These are phyloP conservation scores for barley (Hordeum vulgare) DNA, from an alignment of 176 grass and related monocot genomes.

Conservation along the genomic window MorexV3_pseudomolecules_assembly NC_058520.1:7444578-7445077, in stretches of 20 bases:
- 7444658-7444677: no score
- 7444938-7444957: conserved; percentile 78
- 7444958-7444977: conserved; percentile 89
- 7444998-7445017: not conserved
- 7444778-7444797: not conserved
- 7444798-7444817: not conserved
- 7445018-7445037: not conserved
- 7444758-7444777: not conserved
- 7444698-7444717: conserved; percentile 14
- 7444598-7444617: not conserved
- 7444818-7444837: not conserved
- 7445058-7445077: conserved; percentile 64
- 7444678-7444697: not conserved
- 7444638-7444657: not conserved
- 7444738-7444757: no score
- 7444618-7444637: not conserved
- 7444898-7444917: not conserved
- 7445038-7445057: not conserved
- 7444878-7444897: conserved; percentile 14
- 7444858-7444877: conserved; percentile 24
- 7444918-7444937: conserved; percentile 20
- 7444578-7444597: not conserved
- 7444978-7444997: conserved; percentile 38
- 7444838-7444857: conserved; percentile 21
- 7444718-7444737: not conserved